A percentile compares a stretch with the other conserved stretches of the same genome.
phyloP scores from a whole-genome alignment of 202 grass and related monocot species.

The Zoysia matrella region DNA sequence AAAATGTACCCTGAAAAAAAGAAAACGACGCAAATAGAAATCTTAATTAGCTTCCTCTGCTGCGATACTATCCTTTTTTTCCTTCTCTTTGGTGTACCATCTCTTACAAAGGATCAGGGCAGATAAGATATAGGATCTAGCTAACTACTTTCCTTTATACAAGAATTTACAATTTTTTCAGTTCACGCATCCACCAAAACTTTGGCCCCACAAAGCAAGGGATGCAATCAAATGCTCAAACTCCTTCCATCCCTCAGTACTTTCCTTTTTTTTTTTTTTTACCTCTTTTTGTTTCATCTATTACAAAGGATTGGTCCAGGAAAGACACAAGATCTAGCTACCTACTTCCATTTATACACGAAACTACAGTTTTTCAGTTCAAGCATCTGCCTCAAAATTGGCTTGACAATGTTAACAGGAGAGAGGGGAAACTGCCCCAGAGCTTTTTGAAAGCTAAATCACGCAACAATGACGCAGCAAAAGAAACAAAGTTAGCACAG shows the following conservation, averaged over 20 bases:
- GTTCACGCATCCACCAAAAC: conserved; percentile 39
- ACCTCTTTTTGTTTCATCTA: conserved; percentile 27
- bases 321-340: conserved; percentile 56
- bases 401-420: conserved; percentile 49
- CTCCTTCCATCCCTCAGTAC: background rate
- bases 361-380: conserved; percentile 59
- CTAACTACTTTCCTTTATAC: conserved; percentile 68
- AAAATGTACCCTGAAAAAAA: too few relatives aligned
- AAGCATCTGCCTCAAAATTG: conserved; percentile 53
- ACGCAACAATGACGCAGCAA: conserved; percentile 21
- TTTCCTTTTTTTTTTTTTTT: background rate
- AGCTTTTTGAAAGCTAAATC: conserved; percentile 49
- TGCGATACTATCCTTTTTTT: too few relatives aligned
- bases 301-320: conserved; percentile 31
- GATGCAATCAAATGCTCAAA: conserved; percentile 4
- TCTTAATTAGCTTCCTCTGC: too few relatives aligned
- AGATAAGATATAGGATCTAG: conserved; percentile 47
- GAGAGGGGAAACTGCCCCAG: conserved; percentile 20
- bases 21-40: too few relatives aligned
- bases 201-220: background rate
- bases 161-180: conserved; percentile 60
- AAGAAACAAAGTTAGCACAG: background rate
- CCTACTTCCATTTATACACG: conserved; percentile 66
- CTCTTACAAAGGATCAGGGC: conserved; percentile 14
- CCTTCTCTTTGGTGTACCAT: too few relatives aligned